Evolutionary conservation across 495 filamentous ascomycete genomes (phyloP), one percentile per base, ranked within the genome.

Genomic region (Podospora comata): DNA sequence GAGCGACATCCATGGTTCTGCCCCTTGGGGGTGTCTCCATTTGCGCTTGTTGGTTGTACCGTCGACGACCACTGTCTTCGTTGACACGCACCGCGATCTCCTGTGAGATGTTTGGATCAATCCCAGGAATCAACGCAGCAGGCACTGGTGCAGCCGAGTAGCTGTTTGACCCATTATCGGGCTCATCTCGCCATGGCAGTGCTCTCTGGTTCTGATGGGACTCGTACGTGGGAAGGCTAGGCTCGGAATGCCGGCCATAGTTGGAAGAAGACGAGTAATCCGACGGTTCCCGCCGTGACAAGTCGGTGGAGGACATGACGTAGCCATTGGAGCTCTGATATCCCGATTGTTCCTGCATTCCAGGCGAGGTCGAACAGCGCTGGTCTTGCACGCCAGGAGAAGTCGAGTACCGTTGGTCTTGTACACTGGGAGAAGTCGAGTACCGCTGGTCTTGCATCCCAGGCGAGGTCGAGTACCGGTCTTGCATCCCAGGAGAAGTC

Each of bases 81-180:
- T 82, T 77, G 34, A 80, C 76, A 60, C 82, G 79, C 58, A 89
- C 84, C 3, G 84, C 78, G 11, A 88, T 82, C 55, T 88, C 86
- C 26, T 86, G 85, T 9, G 85, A 82, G 57, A 86, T 77, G 60
- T 70, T 76, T 1, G 86, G 85, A 72, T 91, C 89, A 69, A 91
- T 87, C 2, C 91, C 91, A 28, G 90, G 86, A 64, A 92, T 86
- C 23, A 93, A 79, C 58, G 89, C 91, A 23, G 86, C 77, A 0
- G 91, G 91, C 68, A 92, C 82, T 13, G 82, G 61, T 18, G 61
- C 30, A 39, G 77, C 71, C 55, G 76, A 74, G 74, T 84, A 79
- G 62, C 75, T 65, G 27, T 71, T 68, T 27, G 77, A 65, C 9
- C 65, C 74, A 62, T 80, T 76, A 23, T 82, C 77, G 32, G 77